Percentiles rank a stretch among this genome's conserved stretches.
phyloP scores from a whole-genome alignment of 2,329 filamentous ascomycete species.

The Akanthomyces lecanii region DNA sequence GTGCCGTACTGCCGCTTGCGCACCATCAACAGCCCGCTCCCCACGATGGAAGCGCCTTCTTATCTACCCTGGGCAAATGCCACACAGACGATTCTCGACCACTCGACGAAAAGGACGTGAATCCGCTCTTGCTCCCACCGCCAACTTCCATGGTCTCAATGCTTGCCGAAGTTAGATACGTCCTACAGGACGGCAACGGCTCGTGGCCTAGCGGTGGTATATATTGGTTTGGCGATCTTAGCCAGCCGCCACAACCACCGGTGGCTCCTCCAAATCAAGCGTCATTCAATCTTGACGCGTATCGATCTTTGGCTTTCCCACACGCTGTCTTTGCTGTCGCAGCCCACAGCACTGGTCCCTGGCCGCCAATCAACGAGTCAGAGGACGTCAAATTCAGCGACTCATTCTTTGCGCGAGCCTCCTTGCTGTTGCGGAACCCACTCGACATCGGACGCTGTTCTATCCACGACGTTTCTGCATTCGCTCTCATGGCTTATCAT shows the following conservation, averaged over 20 bases:
- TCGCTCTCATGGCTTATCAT: slow-evolving; percentile 47
- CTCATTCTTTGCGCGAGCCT: slow-evolving; percentile 41
- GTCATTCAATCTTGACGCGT: slow-evolving; percentile 25
- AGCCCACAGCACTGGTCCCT: slow-evolving; percentile 32
- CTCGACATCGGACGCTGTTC: slow-evolving; percentile 39
- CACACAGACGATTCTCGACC: slow-evolving; percentile 45
- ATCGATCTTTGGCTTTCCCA: slow-evolving; percentile 41
- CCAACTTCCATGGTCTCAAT: slow-evolving; percentile 34
- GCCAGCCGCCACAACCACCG: slow-evolving; percentile 28
- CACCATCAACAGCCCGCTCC: slow-evolving; percentile 17
- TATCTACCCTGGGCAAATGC: slow-evolving; percentile 41
- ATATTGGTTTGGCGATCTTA: slow-evolving; percentile 44
- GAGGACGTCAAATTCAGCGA: slow-evolving; percentile 36
- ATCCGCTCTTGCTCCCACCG: slow-evolving; percentile 38
- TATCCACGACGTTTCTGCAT: slow-evolving; percentile 40
- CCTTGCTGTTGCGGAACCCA: slow-evolving; percentile 42
- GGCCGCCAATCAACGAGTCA: slow-evolving; percentile 26
- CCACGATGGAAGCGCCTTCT: slow-evolving; percentile 30
- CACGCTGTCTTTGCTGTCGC: slow-evolving; percentile 42
- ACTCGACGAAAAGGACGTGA: slow-evolving; percentile 33
- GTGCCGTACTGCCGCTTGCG: slow-evolving; percentile 32
- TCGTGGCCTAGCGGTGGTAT: slow-evolving; percentile 42
- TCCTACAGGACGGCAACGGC: slow-evolving; percentile 43
- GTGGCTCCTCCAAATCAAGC: slow-evolving; percentile 20
- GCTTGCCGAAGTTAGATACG: slow-evolving; percentile 38